Evolutionary conservation across 2,329 filamentous ascomycete genomes (phyloP).

Genomic region (Cordyceps cateniannulata): DNA sequence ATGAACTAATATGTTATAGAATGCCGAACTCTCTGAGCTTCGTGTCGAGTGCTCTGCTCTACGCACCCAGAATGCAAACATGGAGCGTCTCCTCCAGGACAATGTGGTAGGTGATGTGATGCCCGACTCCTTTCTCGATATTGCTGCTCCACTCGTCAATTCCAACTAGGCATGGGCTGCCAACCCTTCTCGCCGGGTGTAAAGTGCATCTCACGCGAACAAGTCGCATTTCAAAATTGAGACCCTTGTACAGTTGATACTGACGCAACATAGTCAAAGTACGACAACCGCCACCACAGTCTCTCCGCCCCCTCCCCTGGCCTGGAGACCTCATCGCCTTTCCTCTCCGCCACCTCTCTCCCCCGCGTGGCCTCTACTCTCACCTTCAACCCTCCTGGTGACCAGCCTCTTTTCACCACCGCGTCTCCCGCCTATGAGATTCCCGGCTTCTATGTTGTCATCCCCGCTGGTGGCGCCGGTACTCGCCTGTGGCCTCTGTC

Average conservation of each 20-base stretch:
- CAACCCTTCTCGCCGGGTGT: neutral
- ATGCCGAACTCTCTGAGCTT: slow-evolving; percentile 19
- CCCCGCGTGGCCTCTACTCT: slow-evolving; percentile 12
- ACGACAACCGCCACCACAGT: slow-evolving; percentile 8
- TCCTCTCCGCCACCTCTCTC: slow-evolving; percentile 13
- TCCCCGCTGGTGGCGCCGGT: slow-evolving; percentile 22
- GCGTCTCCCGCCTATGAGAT: slow-evolving; percentile 18
- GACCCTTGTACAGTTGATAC: neutral
- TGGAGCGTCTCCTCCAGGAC: slow-evolving; percentile 19
- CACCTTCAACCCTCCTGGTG: slow-evolving; percentile 10
- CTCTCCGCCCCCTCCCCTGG: slow-evolving; percentile 6
- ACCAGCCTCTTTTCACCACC: slow-evolving; percentile 12
- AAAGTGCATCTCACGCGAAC: neutral
- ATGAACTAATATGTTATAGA: slow-evolving; percentile 13
- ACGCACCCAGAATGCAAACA: slow-evolving; percentile 19
- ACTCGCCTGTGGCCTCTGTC: slow-evolving; percentile 23
- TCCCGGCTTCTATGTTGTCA: slow-evolving; percentile 23
- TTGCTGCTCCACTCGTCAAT: neutral
- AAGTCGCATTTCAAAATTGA: neutral
- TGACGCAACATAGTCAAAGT: neutral
- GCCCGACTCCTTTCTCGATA: slow-evolving; percentile 1
- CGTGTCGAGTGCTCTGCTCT: slow-evolving; percentile 20
- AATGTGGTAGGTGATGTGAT: slow-evolving; percentile 17
- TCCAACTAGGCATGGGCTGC: neutral
- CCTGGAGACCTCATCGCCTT: slow-evolving; percentile 11